phyloP scores from a whole-genome alignment of 2,329 filamentous ascomycete genomes.

The Aspergillus versicolor region DNA sequence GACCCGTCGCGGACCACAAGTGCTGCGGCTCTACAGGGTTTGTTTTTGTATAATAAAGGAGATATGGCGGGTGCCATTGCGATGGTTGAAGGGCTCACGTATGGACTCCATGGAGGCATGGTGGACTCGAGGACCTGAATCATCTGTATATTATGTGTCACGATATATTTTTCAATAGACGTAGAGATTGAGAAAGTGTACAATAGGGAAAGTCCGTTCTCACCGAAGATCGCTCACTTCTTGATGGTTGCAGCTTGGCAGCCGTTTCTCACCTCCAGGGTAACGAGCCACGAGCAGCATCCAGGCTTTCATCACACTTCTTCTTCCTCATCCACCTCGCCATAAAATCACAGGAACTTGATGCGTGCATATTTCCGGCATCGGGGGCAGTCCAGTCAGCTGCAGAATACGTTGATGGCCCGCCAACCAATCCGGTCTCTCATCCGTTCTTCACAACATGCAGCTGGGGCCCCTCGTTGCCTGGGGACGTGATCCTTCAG shows the following conservation, averaged over 20 bases:
- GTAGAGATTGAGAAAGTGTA: neutral
- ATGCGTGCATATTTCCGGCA: neutral
- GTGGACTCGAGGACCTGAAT: conserved; percentile 19
- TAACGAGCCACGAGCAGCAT: neutral
- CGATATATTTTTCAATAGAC: conserved; percentile 9
- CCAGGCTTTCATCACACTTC: neutral
- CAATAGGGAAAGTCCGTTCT: neutral
- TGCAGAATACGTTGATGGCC: neutral
- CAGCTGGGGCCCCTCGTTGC: neutral
- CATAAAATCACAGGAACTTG: neutral
- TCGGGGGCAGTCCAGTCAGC: neutral
- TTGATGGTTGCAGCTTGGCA: neutral
- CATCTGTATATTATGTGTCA: conserved; percentile 18
- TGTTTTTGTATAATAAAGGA: conserved; percentile 95
- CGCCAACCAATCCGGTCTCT: neutral
- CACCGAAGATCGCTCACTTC: neutral
- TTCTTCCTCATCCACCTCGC: neutral
- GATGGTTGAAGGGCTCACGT: conserved; percentile 61
- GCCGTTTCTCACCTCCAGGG: neutral
- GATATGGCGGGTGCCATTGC: conserved; percentile 82
- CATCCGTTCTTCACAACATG: neutral
- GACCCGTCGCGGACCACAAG: conserved; percentile 62
- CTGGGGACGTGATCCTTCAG: conserved; percentile 5
- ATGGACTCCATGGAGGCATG: conserved; percentile 30
- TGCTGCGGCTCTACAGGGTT: conserved; percentile 86